These are phyloP conservation scores for Pachyrhizus erosus DNA, from an alignment of 306 rosid species.

Conservation along the genomic window DNA sequence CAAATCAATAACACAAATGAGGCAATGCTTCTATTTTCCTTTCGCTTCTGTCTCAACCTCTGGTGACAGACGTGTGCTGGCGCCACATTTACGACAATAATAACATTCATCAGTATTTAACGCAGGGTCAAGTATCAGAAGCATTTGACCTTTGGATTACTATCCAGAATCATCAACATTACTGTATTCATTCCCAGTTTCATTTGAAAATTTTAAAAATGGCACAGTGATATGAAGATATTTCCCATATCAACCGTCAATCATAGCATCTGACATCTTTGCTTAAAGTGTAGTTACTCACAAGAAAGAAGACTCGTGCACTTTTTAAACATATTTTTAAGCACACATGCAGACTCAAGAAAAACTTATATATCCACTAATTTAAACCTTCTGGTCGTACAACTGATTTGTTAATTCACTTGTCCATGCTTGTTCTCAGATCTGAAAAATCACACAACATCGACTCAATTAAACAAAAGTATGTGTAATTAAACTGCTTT, in stretches of 20 bases:
- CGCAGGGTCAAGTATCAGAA: slow-evolving; percentile 4
- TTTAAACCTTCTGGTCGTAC: slow-evolving; percentile 76
- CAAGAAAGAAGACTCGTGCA: slow-evolving; percentile 28
- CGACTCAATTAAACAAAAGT: slow-evolving; percentile 37
- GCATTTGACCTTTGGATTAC: background rate
- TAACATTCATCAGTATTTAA: background rate
- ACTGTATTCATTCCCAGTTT: slow-evolving; percentile 13
- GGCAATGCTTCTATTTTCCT: slow-evolving; percentile 29
- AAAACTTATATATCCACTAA: slow-evolving; percentile 20
- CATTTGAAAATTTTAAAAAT: background rate
- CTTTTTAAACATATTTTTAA: slow-evolving; percentile 7
- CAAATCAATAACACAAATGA: slow-evolving; percentile 1
- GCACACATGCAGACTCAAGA: slow-evolving; percentile 8
- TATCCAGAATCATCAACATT: slow-evolving; percentile 3
- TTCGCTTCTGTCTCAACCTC: slow-evolving; percentile 32
- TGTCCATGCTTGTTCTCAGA: slow-evolving; percentile 89
- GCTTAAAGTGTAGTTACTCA: background rate
- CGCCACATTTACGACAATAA: slow-evolving; percentile 15
- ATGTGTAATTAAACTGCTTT: slow-evolving; percentile 32
- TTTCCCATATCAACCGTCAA: slow-evolving; percentile 4
- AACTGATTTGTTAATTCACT: slow-evolving; percentile 67
- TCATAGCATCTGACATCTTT: background rate
- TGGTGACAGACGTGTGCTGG: slow-evolving; percentile 8
- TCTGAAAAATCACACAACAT: slow-evolving; percentile 58
- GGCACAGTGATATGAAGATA: background rate